Base-by-base conservation (phyloP, 2,329 filamentous ascomycete genomes). In the Ilyonectria robusta region DNA sequence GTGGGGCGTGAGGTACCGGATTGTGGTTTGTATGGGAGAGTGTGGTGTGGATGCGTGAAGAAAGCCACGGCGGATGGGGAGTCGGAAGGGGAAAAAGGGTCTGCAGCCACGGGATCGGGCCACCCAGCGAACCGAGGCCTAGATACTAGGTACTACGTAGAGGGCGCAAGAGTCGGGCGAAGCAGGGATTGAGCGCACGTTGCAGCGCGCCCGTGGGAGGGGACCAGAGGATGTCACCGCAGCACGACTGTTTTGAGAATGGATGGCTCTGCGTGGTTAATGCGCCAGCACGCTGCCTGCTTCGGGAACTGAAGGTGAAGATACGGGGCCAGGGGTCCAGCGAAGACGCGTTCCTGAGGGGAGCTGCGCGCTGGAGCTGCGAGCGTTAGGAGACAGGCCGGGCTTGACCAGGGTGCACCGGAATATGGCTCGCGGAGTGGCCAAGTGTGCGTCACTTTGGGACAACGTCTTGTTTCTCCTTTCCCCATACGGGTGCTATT, bases 141-240 rank as follows among this genome's bases (percentile, higher is more conserved):
- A 51, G 54, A 60, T 40, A 23, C 42, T 37, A 26, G 26, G 48
- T 69, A 66, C 54, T 40, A 42, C 42, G 60, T 9, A 44, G 29
- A 71, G 72, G 72, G 73, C 73, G 73, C 73, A 76, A 72, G 63
- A 72, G 56, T 73, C 69, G 72, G 73, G 66, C 69, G 66, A 66
- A 65, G 68, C 68, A 75, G 50, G 73, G 69, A 67, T 68, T 35
- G 65, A 64, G 67, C 63, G 69, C 64, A 63, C 66, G 70, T 65
- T 71, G 54, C 65, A 74, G 67, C 66, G 69, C 66, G 73, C 61
- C 42, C 31, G 53, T 53, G 44, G 59, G 42, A 40, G 46, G 48
- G 50, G 40, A 26, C 47, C 46, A 37, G 55, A 48, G 33, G 48
- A 33, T 33, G 48, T 23, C 15, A 50, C 44, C 13, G 13, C 47